Evolutionary conservation across 2,329 filamentous ascomycete genomes (phyloP).

Genomic region (Hawksworthiomyces lignivorus): DNA sequence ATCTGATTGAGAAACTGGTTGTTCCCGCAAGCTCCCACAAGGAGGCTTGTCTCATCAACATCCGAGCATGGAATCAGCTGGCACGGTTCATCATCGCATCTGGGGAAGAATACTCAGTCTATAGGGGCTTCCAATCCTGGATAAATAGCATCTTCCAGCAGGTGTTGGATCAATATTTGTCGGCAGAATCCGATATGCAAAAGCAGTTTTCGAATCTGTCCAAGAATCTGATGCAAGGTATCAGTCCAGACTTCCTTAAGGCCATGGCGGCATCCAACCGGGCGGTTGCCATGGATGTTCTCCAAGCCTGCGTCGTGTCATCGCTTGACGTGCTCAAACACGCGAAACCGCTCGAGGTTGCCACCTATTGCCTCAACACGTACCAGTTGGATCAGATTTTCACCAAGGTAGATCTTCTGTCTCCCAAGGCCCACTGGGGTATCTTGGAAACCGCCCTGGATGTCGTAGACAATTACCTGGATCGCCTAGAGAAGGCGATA

Average conservation of each 20-base stretch:
- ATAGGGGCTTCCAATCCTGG: conserved; percentile 47
- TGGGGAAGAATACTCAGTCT: conserved; percentile 31
- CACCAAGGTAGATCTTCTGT: conserved; percentile 35
- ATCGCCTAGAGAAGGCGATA: conserved; percentile 32
- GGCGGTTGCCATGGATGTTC: conserved; percentile 43
- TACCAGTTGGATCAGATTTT: conserved; percentile 46
- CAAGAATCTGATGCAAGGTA: conserved; percentile 33
- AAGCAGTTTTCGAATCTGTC: conserved; percentile 45
- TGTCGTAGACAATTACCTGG: conserved; percentile 40
- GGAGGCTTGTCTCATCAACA: conserved; percentile 56
- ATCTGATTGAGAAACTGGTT: conserved; percentile 53
- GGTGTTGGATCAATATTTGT: conserved; percentile 49
- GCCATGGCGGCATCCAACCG: conserved; percentile 46
- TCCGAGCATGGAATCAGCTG: conserved; percentile 56
- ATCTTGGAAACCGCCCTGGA: conserved; percentile 37
- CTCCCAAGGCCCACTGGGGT: conserved; percentile 39
- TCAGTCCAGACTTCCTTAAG: conserved; percentile 38
- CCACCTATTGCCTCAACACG: conserved; percentile 41
- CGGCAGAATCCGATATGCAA: conserved; percentile 47
- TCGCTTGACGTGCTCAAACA: conserved; percentile 45
- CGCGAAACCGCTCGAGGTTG: conserved; percentile 36
- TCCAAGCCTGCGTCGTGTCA: conserved; percentile 39
- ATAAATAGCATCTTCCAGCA: conserved; percentile 50
- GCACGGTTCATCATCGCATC: conserved; percentile 49
- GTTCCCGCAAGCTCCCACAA: conserved; percentile 54